Base-by-base conservation (phyloP, 345 rosid genomes). In the Murraya koenigii region DNA sequence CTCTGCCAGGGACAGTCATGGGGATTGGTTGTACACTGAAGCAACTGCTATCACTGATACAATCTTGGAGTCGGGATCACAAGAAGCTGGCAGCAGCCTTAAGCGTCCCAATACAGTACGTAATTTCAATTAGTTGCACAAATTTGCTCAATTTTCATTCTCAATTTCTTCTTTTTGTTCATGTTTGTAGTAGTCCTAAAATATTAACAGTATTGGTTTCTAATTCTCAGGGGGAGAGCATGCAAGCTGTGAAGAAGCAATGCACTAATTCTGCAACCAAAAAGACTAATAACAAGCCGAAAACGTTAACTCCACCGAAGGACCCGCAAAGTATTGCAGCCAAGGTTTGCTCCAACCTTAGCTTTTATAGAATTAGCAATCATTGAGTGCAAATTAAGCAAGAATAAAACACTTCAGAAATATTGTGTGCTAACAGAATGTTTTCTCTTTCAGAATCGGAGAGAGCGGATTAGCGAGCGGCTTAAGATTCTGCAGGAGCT, bases 301-400 rank as follows among this genome's bases (percentile, higher is more conserved):
- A 89, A 85, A 54, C 85, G 47, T 69, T 84, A 69, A 71, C 92
- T 71, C 74, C 92, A 62, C 77, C 93, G 6, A 95, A 91, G 81
- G 98, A 92, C 72, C 97, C 96, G 0, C 99, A 95, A 79, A 95
- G 98, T 77, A 81, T 92, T 77, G 98, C 99, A 39, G 99, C 99
- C 68, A 95, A 93, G 98, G 98, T 94, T 80, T 76, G 78, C 61
- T 77, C 47, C 55, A 38, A 60, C 22, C 54, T 32, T 20, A 60
- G 74, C 30, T 28, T 22, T 30, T 36, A 77, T 19, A 30, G 5
- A n/a, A 14, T 59, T 39, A 65, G 38, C 9, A 26, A 39, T 36
- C 52, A 13, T 71, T 30, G 55, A 20, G 66, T 66, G 69, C 66
- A 65, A 78, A 69, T 36, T 38, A 83, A 74, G 76, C 66, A 78